Evolutionary conservation across 192 early-diverging fungal species (phyloP).

Genomic region (Entomortierella beljakovae): DNA sequence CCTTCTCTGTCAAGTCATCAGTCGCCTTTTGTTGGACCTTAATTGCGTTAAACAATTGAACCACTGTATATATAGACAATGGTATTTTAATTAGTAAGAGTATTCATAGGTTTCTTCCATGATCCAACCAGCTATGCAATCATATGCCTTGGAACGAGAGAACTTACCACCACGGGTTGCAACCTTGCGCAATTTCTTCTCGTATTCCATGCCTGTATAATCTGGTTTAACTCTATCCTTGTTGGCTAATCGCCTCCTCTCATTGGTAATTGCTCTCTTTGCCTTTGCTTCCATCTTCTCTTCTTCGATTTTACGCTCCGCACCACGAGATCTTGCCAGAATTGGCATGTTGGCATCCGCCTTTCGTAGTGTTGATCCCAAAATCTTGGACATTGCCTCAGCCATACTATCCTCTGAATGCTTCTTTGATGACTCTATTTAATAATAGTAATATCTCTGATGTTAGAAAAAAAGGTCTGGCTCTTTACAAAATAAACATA

Average conservation of each 20-base stretch:
- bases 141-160: not conserved
- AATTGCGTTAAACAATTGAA: constrained; percentile 96
- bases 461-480: too few relatives aligned
- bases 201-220: constrained; percentile 84
- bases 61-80: constrained; percentile 64
- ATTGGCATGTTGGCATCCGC: constrained; percentile 71
- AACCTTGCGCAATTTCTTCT: constrained; percentile 90
- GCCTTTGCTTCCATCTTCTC: constrained; percentile 87
- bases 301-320: constrained; percentile 86
- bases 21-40: constrained; percentile 86
- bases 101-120: too few relatives aligned
- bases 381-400: constrained; percentile 75
- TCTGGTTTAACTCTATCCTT: constrained; percentile 82
- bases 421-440: constrained; percentile 58
- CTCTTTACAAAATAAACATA: too few relatives aligned
- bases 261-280: constrained; percentile 76
- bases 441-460: not conserved
- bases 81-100: not conserved
- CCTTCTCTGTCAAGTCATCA: constrained; percentile 70
- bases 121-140: too few relatives aligned
- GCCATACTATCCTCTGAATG: constrained; percentile 69
- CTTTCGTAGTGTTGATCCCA: constrained; percentile 62
- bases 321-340: constrained; percentile 83
- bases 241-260: constrained; percentile 73
- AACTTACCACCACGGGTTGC: constrained; percentile 87